A percentile compares a stretch with the other conserved stretches of the same genome.
Conservation (phyloP, 139 green algal genomes). For the Chlamydomonas eustigma region DNA sequence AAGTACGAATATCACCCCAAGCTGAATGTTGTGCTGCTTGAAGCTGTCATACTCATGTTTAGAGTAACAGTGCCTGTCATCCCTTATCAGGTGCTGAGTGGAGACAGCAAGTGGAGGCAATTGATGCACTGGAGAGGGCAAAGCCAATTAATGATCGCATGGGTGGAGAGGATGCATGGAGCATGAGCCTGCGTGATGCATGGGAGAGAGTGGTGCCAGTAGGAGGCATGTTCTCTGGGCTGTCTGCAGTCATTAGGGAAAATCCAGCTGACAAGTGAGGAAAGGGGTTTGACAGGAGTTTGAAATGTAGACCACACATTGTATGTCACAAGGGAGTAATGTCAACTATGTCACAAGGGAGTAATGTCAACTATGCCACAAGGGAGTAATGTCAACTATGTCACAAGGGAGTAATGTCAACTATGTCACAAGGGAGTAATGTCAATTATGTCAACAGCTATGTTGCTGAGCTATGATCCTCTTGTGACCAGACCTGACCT, state of each 20-base stretch:
- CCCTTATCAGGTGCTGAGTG: neutral
- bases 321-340: no score
- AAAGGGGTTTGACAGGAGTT: neutral
- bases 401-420: neutral
- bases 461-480: no score
- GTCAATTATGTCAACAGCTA: neutral
- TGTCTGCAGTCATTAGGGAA: slow-evolving; percentile 19
- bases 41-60: no score
- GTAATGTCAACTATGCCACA: neutral
- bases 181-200: slow-evolving; percentile 28
- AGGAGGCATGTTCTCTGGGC: slow-evolving; percentile 36
- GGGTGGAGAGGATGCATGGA: slow-evolving; percentile 21
- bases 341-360: no score
- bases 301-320: no score
- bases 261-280: neutral
- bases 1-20: no score
- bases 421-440: neutral
- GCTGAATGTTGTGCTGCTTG: no score
- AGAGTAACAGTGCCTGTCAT: no score
- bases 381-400: neutral
- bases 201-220: slow-evolving; percentile 43
- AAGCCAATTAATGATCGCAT: slow-evolving; percentile 12
- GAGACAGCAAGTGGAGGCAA: slow-evolving; percentile 15
- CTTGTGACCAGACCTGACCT: no score
- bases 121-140: neutral